These are phyloP conservation scores for Podospora comata DNA, from an alignment of 495 filamentous ascomycete species.

Conservation along the genomic window DNA sequence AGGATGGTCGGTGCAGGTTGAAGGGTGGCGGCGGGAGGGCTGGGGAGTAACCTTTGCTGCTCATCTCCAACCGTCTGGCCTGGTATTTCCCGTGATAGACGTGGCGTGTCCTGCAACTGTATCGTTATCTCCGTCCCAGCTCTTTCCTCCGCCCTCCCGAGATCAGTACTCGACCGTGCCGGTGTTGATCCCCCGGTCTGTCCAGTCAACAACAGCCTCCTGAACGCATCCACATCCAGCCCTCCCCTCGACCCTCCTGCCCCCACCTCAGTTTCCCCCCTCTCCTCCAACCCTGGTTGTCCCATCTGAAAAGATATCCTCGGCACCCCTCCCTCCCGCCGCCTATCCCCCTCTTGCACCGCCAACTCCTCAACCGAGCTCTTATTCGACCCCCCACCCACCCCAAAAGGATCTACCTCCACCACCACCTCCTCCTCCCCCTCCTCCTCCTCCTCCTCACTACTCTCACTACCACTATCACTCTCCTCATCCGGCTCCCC, in stretches of 20 bases:
- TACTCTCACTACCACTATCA: slow-evolving; percentile 23
- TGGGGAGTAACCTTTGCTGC: slow-evolving; percentile 26
- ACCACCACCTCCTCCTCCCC: slow-evolving; percentile 10
- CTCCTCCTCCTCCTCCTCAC: slow-evolving; percentile 20
- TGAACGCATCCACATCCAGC: slow-evolving; percentile 62
- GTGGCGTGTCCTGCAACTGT: slow-evolving; percentile 42
- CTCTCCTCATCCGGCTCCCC: slow-evolving; percentile 20
- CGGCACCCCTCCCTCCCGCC: slow-evolving; percentile 39
- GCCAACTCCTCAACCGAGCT: slow-evolving; percentile 4
- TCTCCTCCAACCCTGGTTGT: slow-evolving; percentile 5
- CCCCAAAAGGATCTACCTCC: slow-evolving; percentile 28
- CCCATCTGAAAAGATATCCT: neutral
- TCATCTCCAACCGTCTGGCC: slow-evolving; percentile 43
- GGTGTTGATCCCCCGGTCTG: slow-evolving; percentile 41
- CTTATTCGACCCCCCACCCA: neutral
- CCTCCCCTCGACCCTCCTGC: slow-evolving; percentile 34
- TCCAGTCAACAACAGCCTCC: slow-evolving; percentile 58
- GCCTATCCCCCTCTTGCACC: neutral
- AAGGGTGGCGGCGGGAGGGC: slow-evolving; percentile 22
- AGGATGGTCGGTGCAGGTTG: slow-evolving; percentile 12
- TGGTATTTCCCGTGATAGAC: slow-evolving; percentile 46
- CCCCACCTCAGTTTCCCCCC: slow-evolving; percentile 4
- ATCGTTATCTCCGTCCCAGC: slow-evolving; percentile 39
- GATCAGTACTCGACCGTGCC: slow-evolving; percentile 32
- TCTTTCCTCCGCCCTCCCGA: slow-evolving; percentile 37